A percentile compares a stretch with the other conserved stretches of the same genome.
Conservation (phyloP, 805 yeast genomes). For the Teunomyces atbi region DNA sequence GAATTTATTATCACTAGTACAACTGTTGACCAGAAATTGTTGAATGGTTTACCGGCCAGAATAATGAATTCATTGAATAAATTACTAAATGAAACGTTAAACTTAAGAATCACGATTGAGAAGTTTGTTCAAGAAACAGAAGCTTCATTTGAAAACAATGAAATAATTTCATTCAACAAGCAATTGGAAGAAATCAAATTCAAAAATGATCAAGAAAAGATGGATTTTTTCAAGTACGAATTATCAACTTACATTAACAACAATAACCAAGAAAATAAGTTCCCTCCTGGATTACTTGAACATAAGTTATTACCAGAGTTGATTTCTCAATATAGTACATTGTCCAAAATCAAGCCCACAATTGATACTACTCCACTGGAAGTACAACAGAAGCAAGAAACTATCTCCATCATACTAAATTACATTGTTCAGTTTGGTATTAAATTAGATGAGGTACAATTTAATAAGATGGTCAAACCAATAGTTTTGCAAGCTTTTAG, state of each 20-base stretch:
- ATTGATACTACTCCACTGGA: slow-evolving; percentile 28
- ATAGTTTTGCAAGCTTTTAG: slow-evolving; percentile 61
- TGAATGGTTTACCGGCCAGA: neutral
- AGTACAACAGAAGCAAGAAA: slow-evolving; percentile 34
- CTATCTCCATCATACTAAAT: slow-evolving; percentile 37
- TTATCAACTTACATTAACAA: slow-evolving; percentile 19
- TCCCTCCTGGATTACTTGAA: slow-evolving; percentile 56
- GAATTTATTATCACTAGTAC: neutral
- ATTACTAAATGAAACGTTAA: slow-evolving; percentile 34
- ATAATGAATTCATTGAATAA: slow-evolving; percentile 23
- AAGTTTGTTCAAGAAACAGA: slow-evolving; percentile 27
- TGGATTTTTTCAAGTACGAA: slow-evolving; percentile 37
- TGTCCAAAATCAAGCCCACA: slow-evolving; percentile 25
- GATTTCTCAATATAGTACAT: slow-evolving; percentile 39
- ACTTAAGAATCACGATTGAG: slow-evolving; percentile 32
- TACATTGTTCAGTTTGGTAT: slow-evolving; percentile 38
- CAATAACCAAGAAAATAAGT: slow-evolving; percentile 13
- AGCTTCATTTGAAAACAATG: slow-evolving; percentile 33
- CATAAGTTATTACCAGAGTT: slow-evolving; percentile 72
- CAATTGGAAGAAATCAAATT: slow-evolving; percentile 57
- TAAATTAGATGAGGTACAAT: slow-evolving; percentile 29
- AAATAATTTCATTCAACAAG: slow-evolving; percentile 51
- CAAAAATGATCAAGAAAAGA: slow-evolving; percentile 52
- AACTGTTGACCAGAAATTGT: neutral
- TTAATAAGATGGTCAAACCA: slow-evolving; percentile 51